phyloP scores from a whole-genome alignment of 2,329 filamentous ascomycete species.

The Alternaria sp. region DNA sequence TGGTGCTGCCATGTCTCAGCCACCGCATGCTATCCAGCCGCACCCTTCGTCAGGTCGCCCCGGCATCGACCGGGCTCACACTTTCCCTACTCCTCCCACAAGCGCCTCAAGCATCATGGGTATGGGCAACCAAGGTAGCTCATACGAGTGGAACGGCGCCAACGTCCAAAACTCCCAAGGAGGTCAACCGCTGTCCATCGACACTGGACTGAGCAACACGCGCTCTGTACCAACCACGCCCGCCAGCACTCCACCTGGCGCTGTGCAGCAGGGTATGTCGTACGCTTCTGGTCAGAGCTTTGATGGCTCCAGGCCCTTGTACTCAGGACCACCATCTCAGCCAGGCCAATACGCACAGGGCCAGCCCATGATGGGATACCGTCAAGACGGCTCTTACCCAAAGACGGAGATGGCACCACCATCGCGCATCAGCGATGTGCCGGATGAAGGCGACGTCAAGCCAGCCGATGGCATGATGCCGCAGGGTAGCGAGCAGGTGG shows the following conservation, averaged over 20 bases:
- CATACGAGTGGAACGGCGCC: constrained; percentile 76
- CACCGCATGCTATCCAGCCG: constrained; percentile 67
- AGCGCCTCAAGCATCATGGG: constrained; percentile 86
- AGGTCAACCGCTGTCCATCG: constrained; percentile 79
- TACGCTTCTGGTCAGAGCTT: constrained; percentile 78
- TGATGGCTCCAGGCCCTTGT: constrained; percentile 78
- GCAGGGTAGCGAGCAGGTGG: constrained; percentile 55
- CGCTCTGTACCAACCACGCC: constrained; percentile 91
- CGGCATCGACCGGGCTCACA: constrained; percentile 78
- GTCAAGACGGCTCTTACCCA: constrained; percentile 60
- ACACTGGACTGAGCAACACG: constrained; percentile 77
- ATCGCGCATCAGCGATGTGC: constrained; percentile 66
- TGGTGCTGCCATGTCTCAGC: constrained; percentile 68
- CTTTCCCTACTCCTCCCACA: constrained; percentile 91
- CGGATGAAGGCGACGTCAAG: constrained; percentile 69
- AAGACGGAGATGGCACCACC: constrained; percentile 92
- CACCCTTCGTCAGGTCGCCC: constrained; percentile 68
- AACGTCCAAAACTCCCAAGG: constrained; percentile 57
- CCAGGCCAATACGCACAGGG: constrained; percentile 74
- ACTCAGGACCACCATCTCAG: constrained; percentile 70
- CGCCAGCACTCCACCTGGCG: constrained; percentile 85
- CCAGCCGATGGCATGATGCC: constrained; percentile 65
- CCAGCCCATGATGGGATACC: constrained; percentile 69
- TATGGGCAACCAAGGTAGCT: constrained; percentile 74
- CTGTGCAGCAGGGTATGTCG: constrained; percentile 77